Evolutionary conservation across 495 filamentous ascomycete genomes (phyloP).

Genomic region (Aspergillus funiculosus): DNA sequence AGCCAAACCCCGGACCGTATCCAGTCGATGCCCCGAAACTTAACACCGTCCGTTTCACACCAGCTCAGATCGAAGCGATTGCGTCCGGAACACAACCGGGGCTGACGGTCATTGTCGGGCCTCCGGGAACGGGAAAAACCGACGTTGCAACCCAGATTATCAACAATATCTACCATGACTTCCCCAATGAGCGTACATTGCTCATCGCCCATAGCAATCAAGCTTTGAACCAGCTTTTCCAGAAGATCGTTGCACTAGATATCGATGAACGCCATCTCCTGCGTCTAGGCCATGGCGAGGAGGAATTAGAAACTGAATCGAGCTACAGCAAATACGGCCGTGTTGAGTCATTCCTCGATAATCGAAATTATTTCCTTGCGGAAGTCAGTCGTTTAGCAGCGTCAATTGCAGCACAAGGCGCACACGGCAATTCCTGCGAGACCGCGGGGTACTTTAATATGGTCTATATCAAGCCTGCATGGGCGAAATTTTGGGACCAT

Average conservation of each 20-base stretch:
- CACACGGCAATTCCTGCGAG: slow-evolving; percentile 91
- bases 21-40: slow-evolving; percentile 78
- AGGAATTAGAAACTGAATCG: slow-evolving; percentile 78
- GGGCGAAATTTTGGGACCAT: slow-evolving; percentile 74
- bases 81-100: slow-evolving; percentile 91
- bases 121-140: slow-evolving; percentile 95
- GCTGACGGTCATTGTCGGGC: slow-evolving; percentile 89
- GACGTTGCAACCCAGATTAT: slow-evolving; percentile 98
- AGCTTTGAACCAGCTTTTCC: slow-evolving; percentile 96
- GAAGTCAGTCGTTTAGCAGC: slow-evolving; percentile 85
- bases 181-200: slow-evolving; percentile 83
- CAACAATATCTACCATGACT: slow-evolving; percentile 98
- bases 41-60: slow-evolving; percentile 83
- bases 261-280: slow-evolving; percentile 95
- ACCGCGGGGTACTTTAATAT: slow-evolving; percentile 94
- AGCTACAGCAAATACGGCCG: slow-evolving; percentile 93
- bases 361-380: slow-evolving; percentile 66
- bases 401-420: slow-evolving; percentile 78
- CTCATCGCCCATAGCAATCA: slow-evolving; percentile 97
- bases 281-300: slow-evolving; percentile 89
- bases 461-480: slow-evolving; percentile 83
- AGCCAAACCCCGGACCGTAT: slow-evolving; percentile 87
- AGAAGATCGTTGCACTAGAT: slow-evolving; percentile 90
- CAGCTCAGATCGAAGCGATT: slow-evolving; percentile 87
- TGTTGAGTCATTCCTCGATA: slow-evolving; percentile 93